Percentiles rank a stretch among this genome's conserved stretches.
Evolutionary conservation across 2,329 filamentous ascomycete species (phyloP).

Genomic region (Microcera coccophila): DNA sequence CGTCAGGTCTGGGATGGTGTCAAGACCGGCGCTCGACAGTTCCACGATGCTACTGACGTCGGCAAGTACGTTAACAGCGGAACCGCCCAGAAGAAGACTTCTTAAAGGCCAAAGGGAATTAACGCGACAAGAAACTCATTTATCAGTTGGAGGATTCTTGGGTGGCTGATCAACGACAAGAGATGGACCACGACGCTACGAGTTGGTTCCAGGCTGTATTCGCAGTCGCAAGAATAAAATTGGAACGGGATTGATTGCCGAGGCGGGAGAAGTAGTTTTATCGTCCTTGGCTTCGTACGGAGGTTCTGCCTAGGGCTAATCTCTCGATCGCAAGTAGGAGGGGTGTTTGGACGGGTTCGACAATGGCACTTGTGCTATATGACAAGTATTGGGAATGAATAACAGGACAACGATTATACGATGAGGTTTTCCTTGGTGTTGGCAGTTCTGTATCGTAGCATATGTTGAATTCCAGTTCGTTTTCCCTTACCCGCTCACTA

Average conservation of each 20-base stretch:
- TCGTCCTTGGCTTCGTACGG: no score
- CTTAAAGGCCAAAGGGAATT: conserved; percentile 25
- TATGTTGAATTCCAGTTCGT: conserved; percentile 1
- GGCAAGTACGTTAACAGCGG: conserved; percentile 64
- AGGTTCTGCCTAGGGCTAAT: no score
- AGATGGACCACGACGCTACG: conserved; percentile 17
- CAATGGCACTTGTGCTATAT: conserved; percentile 13
- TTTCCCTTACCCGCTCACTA: no score
- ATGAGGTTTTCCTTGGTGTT: conserved; percentile 22
- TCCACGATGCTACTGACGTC: conserved; percentile 74
- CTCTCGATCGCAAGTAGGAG: conserved; percentile 8
- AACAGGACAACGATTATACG: conserved; percentile 13
- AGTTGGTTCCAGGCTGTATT: conserved; percentile 16
- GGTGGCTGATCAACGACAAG: no score
- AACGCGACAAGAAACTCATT: no score
- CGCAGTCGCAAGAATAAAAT: conserved; percentile 6
- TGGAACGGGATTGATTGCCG: conserved; percentile 6
- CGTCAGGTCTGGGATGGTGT: conserved; percentile 75
- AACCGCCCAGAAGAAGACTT: conserved; percentile 48
- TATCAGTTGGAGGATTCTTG: no score
- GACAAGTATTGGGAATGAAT: conserved; percentile 12
- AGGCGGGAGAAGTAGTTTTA: conserved; percentile 6
- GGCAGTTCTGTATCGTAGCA: conserved; percentile 13
- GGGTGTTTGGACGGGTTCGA: conserved; percentile 14
- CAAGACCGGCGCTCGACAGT: conserved; percentile 70